Percentiles rank a stretch among this genome's conserved stretches.
phyloP scores from a whole-genome alignment of 2,329 filamentous ascomycete species.

The Didymosphaeria variabile region DNA sequence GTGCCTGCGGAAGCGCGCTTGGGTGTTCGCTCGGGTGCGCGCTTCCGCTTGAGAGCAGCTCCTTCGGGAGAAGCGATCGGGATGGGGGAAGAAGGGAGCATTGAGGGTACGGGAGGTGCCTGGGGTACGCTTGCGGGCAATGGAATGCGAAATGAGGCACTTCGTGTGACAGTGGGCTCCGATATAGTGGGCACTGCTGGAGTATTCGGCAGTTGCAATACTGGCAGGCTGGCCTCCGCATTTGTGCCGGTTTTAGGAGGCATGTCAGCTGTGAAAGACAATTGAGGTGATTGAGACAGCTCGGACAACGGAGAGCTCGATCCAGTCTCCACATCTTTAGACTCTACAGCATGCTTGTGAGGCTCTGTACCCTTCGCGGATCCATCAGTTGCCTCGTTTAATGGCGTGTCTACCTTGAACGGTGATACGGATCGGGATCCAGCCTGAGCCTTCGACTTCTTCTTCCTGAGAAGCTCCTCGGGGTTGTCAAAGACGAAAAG shows the following conservation, averaged over 20 bases:
- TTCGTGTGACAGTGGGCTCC: background rate
- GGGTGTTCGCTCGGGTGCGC: background rate
- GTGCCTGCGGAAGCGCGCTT: constrained; percentile 3
- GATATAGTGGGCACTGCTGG: background rate
- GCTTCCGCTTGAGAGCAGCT: constrained; percentile 21
- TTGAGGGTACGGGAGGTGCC: background rate
- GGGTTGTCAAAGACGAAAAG: constrained; percentile 30
- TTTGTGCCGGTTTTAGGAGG: background rate
- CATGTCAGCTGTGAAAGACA: background rate
- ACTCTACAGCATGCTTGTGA: background rate
- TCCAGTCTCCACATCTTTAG: background rate
- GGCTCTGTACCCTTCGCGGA: background rate
- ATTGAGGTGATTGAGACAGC: constrained; percentile 11
- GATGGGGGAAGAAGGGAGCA: background rate
- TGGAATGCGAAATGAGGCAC: background rate
- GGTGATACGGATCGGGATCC: background rate
- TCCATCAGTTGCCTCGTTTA: background rate
- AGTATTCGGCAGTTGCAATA: background rate
- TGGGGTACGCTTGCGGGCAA: background rate
- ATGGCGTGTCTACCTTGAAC: background rate
- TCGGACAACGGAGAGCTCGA: constrained; percentile 19
- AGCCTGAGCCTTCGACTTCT: background rate
- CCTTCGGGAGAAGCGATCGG: background rate
- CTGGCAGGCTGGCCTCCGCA: background rate
- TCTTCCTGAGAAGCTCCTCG: constrained; percentile 30